Conservation (phyloP, 148 eudicot genomes). For the Silene latifolia region DNA sequence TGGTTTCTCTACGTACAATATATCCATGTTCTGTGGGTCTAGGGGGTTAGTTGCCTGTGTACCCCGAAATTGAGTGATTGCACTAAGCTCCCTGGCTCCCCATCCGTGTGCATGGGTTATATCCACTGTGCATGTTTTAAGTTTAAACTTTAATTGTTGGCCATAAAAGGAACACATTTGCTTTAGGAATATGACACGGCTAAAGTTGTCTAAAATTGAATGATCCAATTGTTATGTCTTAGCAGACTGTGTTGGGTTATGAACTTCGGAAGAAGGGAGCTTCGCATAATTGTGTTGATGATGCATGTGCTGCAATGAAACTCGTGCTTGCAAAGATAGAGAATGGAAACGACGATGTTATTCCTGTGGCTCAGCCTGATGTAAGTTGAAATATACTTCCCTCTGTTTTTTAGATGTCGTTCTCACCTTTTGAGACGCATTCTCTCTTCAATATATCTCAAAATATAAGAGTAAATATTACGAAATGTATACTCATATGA, state of each 20-base stretch:
- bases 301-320: constrained; percentile 96
- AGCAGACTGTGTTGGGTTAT: constrained; percentile 40
- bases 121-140: background rate
- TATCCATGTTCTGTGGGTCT: constrained; percentile 1
- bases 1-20: constrained; percentile 8
- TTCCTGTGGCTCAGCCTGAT: constrained; percentile 35
- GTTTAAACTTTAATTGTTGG: background rate
- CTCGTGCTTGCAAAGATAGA: constrained; percentile 78
- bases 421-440: too few relatives aligned
- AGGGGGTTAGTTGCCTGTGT: background rate
- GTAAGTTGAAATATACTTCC: constrained; percentile 32
- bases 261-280: constrained; percentile 71
- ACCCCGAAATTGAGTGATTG: background rate
- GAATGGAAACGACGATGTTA: constrained; percentile 40
- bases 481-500: too few relatives aligned
- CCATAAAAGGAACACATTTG: background rate
- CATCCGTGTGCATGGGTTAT: background rate
- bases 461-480: too few relatives aligned
- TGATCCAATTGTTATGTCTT: background rate
- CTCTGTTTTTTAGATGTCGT: too few relatives aligned
- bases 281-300: constrained; percentile 86
- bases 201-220: background rate
- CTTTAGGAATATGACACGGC: background rate
- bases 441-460: too few relatives aligned
- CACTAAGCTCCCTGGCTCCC: background rate